Base-by-base conservation (phyloP, 2,329 filamentous ascomycete species). In the Alternaria brassicae region DNA sequence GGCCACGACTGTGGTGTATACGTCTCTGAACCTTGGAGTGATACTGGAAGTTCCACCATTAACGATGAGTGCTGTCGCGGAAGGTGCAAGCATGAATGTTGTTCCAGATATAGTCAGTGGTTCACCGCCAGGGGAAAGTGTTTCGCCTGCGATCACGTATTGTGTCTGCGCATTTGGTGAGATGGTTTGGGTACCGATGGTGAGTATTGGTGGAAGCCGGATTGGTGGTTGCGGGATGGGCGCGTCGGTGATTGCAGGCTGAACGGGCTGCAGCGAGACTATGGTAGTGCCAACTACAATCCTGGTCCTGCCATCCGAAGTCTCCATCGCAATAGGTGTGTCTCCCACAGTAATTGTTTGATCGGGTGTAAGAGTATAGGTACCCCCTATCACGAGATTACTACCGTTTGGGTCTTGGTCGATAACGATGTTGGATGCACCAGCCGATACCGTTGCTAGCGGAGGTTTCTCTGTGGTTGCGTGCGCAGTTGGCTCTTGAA, bases 91-190 rank as follows among this genome's bases (percentile, higher is more conserved):
- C 2, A 72, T 75, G 1, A 79, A 51, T 8, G 61, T 70, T 6
- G 73, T 80, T 9, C 67, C 78, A 50, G 73, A 73, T 8, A 81
- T 71, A 0, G 72, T 77, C 23, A 79, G 67, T 4, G 72, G 65
- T 4, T 71, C 58, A 3, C 75, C 76, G 15, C 77, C 77, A 13
- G 78, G 73, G 15, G 52, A 47, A 4, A 81, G 63, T 3, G 71
- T 77, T 36, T 78, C 74, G 1, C 63, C 66, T 15, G 52, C 65
- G 30, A 79, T 47, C 1, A 75, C 37, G 54, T 77, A 76, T 23
- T 72, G 44, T 5, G 66, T 67, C 17, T 63, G 60, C 12, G 65
- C 53, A 25, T 72, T 72, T 39, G 73, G 66, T 5, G 66, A 63
- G 25, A 76, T 47, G 15, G 61, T 69, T 34, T 62, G 10, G 9